A percentile compares a stretch with the other conserved stretches of the same genome.
These are phyloP conservation scores for Hagleromyces aurorensis DNA, from an alignment of 805 yeast species.

Conservation along the genomic window DNA sequence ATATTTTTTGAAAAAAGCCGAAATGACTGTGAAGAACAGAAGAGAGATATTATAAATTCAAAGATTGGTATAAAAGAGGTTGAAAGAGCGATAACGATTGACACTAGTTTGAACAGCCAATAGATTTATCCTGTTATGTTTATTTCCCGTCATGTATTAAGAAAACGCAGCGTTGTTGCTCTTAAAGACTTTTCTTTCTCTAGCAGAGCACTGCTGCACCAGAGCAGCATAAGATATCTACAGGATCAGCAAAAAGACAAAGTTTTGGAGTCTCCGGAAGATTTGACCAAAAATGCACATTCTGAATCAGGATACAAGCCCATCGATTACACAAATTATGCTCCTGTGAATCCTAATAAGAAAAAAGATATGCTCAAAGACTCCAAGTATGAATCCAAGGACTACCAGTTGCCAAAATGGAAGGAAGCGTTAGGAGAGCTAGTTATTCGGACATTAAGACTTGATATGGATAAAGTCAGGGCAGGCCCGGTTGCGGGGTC, in stretches of 20 bases:
- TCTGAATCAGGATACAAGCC: slow-evolving; percentile 17
- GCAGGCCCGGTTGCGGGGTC: slow-evolving; percentile 95
- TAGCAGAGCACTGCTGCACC: not conserved
- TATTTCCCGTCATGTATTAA: too few relatives aligned
- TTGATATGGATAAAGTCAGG: slow-evolving; percentile 88
- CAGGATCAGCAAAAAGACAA: slow-evolving; percentile 1
- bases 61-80: too few relatives aligned
- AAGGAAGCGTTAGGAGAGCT: slow-evolving; percentile 56
- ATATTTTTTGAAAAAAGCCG: too few relatives aligned
- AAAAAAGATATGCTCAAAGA: slow-evolving; percentile 31
- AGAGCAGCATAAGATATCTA: not conserved
- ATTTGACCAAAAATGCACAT: slow-evolving; percentile 18
- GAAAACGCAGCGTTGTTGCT: too few relatives aligned
- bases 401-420: slow-evolving; percentile 40
- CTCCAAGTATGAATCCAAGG: slow-evolving; percentile 33
- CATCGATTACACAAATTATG: slow-evolving; percentile 19
- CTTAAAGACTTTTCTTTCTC: too few relatives aligned
- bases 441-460: slow-evolving; percentile 48
- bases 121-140: too few relatives aligned
- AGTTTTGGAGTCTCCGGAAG: slow-evolving; percentile 22
- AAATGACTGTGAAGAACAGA: too few relatives aligned
- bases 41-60: too few relatives aligned
- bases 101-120: too few relatives aligned
- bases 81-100: too few relatives aligned
- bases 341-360: slow-evolving; percentile 30